Evolutionary conservation across 441 rosid species (phyloP).

Genomic region (Hypseocharis bilobata): DNA sequence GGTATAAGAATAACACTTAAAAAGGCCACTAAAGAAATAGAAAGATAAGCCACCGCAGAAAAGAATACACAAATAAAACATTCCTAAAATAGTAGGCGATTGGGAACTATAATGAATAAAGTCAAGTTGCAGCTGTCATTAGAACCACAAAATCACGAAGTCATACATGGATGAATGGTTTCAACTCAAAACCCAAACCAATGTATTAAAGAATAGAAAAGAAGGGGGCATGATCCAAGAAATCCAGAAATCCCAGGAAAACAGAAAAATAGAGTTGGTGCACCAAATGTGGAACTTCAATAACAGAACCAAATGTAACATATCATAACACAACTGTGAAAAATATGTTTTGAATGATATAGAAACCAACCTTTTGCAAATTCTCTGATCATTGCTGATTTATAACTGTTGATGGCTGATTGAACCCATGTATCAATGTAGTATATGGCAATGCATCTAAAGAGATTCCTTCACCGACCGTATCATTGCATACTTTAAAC

Average conservation of each 20-base stretch:
- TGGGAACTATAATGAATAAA: background rate
- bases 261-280: too few relatives aligned
- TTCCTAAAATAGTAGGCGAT: background rate
- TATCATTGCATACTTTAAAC: constrained; percentile 29
- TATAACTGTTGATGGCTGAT: constrained; percentile 21
- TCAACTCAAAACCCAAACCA: constrained; percentile 8
- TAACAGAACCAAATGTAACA: background rate
- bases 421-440: constrained; percentile 43
- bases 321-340: background rate
- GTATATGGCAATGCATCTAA: constrained; percentile 45
- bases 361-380: constrained; percentile 12
- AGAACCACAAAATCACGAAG: background rate
- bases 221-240: background rate
- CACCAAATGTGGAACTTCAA: background rate
- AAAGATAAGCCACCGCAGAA: background rate
- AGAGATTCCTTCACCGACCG: constrained; percentile 20
- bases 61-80: background rate
- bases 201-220: background rate
- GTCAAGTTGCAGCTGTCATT: background rate
- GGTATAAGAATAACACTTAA: constrained; percentile 8
- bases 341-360: background rate
- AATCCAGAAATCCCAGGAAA: background rate
- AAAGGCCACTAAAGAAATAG: constrained; percentile 7
- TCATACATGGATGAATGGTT: background rate
- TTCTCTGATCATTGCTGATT: constrained; percentile 26